A percentile compares a stretch with the other conserved stretches of the same genome.
Conservation (phyloP, 345 rosid species). For the Eucalyptus tenuipes region DNA sequence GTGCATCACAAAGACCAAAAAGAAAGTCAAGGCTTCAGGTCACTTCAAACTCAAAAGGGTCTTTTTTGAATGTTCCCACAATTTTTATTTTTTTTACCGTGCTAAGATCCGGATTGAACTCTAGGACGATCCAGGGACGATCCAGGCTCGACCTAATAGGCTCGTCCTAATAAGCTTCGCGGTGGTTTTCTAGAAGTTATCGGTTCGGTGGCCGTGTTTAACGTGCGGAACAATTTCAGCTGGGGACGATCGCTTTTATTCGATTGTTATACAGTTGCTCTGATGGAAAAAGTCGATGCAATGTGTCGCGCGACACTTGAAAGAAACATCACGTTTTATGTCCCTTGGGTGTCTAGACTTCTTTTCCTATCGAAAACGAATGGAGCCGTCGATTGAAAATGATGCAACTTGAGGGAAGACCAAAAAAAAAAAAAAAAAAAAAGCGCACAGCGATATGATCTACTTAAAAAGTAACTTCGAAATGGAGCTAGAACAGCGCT, state of each 20-base stretch:
- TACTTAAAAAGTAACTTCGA: neutral
- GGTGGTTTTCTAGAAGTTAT: neutral
- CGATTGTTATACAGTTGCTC: fast-evolving
- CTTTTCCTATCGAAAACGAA: neutral
- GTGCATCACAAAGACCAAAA: neutral
- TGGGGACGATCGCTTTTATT: neutral
- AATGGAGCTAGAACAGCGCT: neutral
- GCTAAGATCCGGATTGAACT: neutral
- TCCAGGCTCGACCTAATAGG: neutral
- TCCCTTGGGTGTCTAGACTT: neutral
- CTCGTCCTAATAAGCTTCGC: fast-evolving
- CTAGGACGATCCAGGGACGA: neutral
- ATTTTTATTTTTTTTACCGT: too few species aligned
- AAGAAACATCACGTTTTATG: neutral
- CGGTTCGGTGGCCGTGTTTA: neutral
- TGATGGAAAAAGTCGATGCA: neutral
- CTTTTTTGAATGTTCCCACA: neutral
- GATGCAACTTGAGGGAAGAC: neutral
- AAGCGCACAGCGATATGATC: neutral
- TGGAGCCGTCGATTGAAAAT: neutral
- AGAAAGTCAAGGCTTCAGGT: neutral
- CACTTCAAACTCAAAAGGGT: neutral
- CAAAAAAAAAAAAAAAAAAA: fast-evolving
- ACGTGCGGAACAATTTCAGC: neutral
- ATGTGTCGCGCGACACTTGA: neutral